Evolutionary conservation across 371 early-diverging fungal genomes (phyloP).

Genomic region (Mortierella sp.): DNA sequence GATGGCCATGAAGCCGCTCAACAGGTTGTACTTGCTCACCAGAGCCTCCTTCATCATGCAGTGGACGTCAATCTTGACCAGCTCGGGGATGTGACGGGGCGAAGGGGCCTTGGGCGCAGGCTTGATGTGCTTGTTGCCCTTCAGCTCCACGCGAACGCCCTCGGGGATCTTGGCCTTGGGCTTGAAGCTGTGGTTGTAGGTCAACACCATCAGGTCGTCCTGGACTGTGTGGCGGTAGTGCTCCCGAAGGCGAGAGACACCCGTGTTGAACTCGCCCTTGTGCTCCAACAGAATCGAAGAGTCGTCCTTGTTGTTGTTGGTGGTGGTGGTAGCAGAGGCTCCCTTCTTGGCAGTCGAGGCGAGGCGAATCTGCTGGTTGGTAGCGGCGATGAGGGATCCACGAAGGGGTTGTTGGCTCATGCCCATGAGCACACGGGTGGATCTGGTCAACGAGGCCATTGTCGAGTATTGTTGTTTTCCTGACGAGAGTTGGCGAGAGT

Average conservation of each 20-base stretch:
- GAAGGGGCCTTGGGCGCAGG: slow-evolving; percentile 66
- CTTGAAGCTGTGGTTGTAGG: slow-evolving; percentile 78
- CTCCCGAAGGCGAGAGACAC: slow-evolving; percentile 78
- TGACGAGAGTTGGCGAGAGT: not conserved
- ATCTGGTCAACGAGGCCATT: slow-evolving; percentile 15
- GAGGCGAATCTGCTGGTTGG: slow-evolving; percentile 28
- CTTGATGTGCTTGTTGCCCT: slow-evolving; percentile 72
- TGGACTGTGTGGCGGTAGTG: slow-evolving; percentile 85
- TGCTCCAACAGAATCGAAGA: slow-evolving; percentile 18
- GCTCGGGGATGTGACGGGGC: slow-evolving; percentile 69
- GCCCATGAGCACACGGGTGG: slow-evolving; percentile 2
- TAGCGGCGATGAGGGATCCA: slow-evolving; percentile 3
- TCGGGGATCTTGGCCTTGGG: slow-evolving; percentile 53
- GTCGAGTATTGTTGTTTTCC: not conserved
- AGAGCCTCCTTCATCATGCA: slow-evolving; percentile 89
- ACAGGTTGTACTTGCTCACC: slow-evolving; percentile 87
- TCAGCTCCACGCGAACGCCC: slow-evolving; percentile 58
- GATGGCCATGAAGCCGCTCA: slow-evolving; percentile 92
- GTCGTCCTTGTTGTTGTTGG: slow-evolving; percentile 13
- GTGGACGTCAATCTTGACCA: slow-evolving; percentile 80
- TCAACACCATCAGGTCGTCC: slow-evolving; percentile 88
- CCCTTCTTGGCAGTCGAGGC: slow-evolving; percentile 40
- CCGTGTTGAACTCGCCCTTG: slow-evolving; percentile 39
- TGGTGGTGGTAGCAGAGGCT: slow-evolving; percentile 5
- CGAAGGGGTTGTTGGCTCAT: slow-evolving; percentile 5